Base-by-base conservation (phyloP, 75 land plant genomes). In the Adiantum capillusveneris region DNA sequence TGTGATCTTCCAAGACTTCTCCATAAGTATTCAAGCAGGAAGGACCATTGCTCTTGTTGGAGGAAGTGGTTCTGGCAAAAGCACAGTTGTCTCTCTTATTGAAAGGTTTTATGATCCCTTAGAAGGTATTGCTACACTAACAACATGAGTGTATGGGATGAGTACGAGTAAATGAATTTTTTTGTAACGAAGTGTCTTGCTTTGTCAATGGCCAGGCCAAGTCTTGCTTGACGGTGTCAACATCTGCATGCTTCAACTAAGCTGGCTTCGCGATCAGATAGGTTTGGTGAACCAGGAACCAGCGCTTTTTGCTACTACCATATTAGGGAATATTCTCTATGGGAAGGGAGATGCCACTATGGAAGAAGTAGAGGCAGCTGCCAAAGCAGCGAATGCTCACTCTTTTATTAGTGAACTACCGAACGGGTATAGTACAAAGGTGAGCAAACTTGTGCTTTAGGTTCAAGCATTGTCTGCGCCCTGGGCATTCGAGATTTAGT, bases 261-360 rank as follows among this genome's bases (percentile, higher is more conserved):
- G 49, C 48, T 91, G 97, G 97, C 74, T 91, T 14, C 78, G 97
- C 44, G 83, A 82, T 45, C 92, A 92, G 56, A 92, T 92, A 65
- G 97, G 97, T n/a, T 48, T 92, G 56, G 97, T 92, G 43, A 92
- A 80, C 57, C 97, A 92, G 74, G 97, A 92, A 64, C 97, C 97
- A 14, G 97, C 93, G 0, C 80, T 92, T 13, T 92, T 92, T 65
- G 97, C 88, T 11, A 84, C 97, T 6, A 76, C 88, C 17, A 92
- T 92, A 25, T 74, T 78, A 31, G 88, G 86, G 48, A 92, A 92
- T 66, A 82, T 92, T 46, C 78, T 87, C 30, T 84, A 92, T 65
- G 97, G 93, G 3, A 92, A 82, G 58, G 89, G 87, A 46, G 88
- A 77, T 60, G 97, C 97, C 1, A 69, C 84, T 0, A 39, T 65